These are phyloP conservation scores for Botryotinia globosa DNA, from an alignment of 2,329 filamentous ascomycete genomes.

Conservation along the genomic window DNA sequence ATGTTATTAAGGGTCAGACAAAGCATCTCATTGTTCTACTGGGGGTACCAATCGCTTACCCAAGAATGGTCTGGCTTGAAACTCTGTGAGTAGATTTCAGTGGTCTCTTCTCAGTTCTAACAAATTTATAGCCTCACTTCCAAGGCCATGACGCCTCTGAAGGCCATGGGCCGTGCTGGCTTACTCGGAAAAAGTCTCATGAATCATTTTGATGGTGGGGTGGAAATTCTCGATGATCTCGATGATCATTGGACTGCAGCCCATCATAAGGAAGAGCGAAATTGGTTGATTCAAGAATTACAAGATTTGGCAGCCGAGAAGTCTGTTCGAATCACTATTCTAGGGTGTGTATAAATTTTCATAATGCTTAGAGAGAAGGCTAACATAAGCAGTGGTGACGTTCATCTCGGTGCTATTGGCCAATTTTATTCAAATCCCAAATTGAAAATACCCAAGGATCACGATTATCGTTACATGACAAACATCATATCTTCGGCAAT, in stretches of 20 bases:
- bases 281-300: constrained; percentile 81
- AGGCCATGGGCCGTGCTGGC: constrained; percentile 79
- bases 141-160: constrained; percentile 80
- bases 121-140: constrained; percentile 67
- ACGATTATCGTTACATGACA: constrained; percentile 93
- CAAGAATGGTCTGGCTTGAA: constrained; percentile 70
- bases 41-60: constrained; percentile 80
- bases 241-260: constrained; percentile 98
- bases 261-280: constrained; percentile 87
- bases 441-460: constrained; percentile 75
- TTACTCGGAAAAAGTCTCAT: constrained; percentile 72
- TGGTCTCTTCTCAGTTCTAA: constrained; percentile 11
- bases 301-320: constrained; percentile 93
- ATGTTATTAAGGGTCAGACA: constrained; percentile 78
- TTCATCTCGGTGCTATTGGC: constrained; percentile 86
- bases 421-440: constrained; percentile 95
- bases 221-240: constrained; percentile 86
- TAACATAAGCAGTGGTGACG: constrained; percentile 68
- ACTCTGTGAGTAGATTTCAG: constrained; percentile 54
- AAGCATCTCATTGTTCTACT: constrained; percentile 88
- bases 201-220: constrained; percentile 87
- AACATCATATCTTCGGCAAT: constrained; percentile 94
- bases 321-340: constrained; percentile 84
- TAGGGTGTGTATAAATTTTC: constrained; percentile 52
- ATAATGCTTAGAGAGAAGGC: constrained; percentile 5